Evolutionary conservation across 2,329 filamentous ascomycete species (phyloP), one percentile per base, ranked within the genome.

Genomic region (Verticillium longisporum): DNA sequence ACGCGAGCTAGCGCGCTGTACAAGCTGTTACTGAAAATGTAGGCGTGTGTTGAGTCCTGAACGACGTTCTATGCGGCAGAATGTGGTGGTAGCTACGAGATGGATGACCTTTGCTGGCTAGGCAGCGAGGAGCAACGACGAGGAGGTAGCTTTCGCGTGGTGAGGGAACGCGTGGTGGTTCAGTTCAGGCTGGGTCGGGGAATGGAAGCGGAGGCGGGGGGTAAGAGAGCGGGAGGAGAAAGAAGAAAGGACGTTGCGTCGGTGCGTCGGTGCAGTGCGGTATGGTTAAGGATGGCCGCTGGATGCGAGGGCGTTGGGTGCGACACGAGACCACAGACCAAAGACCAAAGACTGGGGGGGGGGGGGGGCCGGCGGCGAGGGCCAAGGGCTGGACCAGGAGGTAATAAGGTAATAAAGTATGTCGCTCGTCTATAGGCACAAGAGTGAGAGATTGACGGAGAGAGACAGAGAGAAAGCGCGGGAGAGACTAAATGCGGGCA

Each of bases 131-230:
- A 50, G 21, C 11, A 38, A 45, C n/a, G 15, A 33, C 41, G 32
- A 59, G 60, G 58, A 33, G 56, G 55, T 18, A 50, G 54, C 31
- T 64, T 59, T 57, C 54, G 58, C 68, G 62, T 61, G 53, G 55
- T 61, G 66, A 59, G 58, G 64, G 61, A 54, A 56, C 59, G 60
- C 61, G 58, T 61, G 61, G 61, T 61, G 64, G 63, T 63, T 58
- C 50, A 41, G 56, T 45, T 36, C 34, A 36, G 55, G 32, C 21
- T 56, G 55, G 55, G 55, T 18, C 32, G 32, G 18, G 55, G 55
- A 34, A 34, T 32, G 41, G 36, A 18, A 41, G 26, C 26, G 26
- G 26, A 26, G 10, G 15, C 13, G 56, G 37, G 14, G 18, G 34
- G 18, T n/a, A 36, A 36, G 34, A 41, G 10, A 18, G 11, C 36